Base-by-base conservation (phyloP, 805 yeast genomes). In the Spathaspora gorwiae region DNA sequence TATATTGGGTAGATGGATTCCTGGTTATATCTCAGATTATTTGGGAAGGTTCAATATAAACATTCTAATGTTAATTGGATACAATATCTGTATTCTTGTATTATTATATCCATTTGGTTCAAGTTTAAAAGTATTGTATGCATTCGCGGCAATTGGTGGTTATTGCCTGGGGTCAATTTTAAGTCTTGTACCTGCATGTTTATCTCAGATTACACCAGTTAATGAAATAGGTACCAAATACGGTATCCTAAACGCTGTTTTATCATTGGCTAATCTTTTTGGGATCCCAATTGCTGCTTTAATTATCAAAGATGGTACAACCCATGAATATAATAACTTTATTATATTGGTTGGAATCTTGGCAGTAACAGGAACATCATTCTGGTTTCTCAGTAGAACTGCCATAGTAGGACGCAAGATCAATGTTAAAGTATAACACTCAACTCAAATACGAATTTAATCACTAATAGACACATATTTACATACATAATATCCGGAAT, bases 151-250 rank as follows among this genome's bases (percentile, higher is more conserved):
- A 5, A 36, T 66, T 26, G 69, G 64, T 26, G 74, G 74, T 1
- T 63, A 56, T 42, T 65, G 62, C 46, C 59, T 58, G 51, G 68
- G 69, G 4, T 59, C 66, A 37, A 64, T 68, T 32, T 55, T 66
- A 39, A 58, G 69, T 35, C 54, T 68, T 54, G 53, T 69, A 14
- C 73, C 74, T 2, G 56, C 68, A 3, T 84, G 90, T 51, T 73
- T 83, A 15, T 79, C 86, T 0, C 79, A 78, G 40, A 78, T 85
- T 29, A 76, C 83, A 5, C 60, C 61, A 7, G 72, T 63, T 10
- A 56, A 60, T 39, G 61, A 66, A 40, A 62, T 68, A 46, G 73
- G 73, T 33, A 62, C 62, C 39, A 59, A 62, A 33, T 68, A 67
- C 45, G 71, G 72, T 1, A 47, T 66, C 24, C 55, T 67, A 41